Base-by-base conservation (phyloP, 73 alveolate species). In the Symbiodinium pilosum region DNA sequence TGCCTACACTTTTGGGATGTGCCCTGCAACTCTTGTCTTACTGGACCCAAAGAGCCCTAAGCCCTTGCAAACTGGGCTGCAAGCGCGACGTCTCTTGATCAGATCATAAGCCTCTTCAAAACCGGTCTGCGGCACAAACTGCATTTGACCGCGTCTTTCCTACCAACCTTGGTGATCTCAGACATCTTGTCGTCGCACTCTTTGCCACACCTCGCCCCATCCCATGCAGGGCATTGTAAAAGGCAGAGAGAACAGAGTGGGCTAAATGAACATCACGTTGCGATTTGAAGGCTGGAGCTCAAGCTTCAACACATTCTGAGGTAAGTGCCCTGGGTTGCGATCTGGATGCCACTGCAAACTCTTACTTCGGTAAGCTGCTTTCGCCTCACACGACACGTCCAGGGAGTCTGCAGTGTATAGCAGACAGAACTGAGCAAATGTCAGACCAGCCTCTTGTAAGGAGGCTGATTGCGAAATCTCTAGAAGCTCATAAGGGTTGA, bases 101-200 rank as follows among this genome's bases (percentile, higher is more conserved):
- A 88, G 87, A 34, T 88, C 95, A 69, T 88, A 88, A 24, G 95
- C 95, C 95, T 88, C 56, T n/a, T n/a, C n/a, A n/a, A n/a, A n/a
- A n/a, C n/a, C n/a, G n/a, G n/a, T n/a, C n/a, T n/a, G n/a, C n/a
- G n/a, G n/a, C n/a, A n/a, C n/a, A n/a, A n/a, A n/a, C n/a, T n/a
- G n/a, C n/a, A n/a, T n/a, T n/a, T n/a, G n/a, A n/a, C n/a, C n/a
- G n/a, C n/a, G n/a, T 47, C 21, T 47, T 47, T 47, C 59, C 59
- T 14, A 26, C 20, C 64, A 18, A 83, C 98, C 89, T 92, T 92
- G 43, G 98, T 92, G 52, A 92, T 92, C 83, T 92, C 98, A 21
- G 98, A 69, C 98, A 92, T 92, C 98, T 92, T 92, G 43, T 92
- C 98, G 43, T 92, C 98, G 42, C 98, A 92, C 43, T 92, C 98